Conservation (phyloP, 768 basidiomycete genomes). For the Neoboletus brunneissimus region DNA sequence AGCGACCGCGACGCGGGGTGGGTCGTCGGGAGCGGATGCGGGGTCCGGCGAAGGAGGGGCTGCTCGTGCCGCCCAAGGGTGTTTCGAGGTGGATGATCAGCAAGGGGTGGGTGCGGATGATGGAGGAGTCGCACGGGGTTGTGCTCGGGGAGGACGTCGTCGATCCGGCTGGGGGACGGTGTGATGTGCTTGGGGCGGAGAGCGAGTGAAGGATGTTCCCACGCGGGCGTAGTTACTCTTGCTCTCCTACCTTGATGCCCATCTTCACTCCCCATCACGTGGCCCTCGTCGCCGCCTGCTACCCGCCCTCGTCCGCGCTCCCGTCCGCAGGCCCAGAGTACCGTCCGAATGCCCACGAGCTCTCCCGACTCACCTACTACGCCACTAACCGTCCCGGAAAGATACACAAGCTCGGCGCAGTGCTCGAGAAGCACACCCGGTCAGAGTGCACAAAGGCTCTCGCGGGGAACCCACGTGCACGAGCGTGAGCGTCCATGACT, state of each 20-base stretch:
- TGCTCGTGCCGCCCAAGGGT: slow-evolving; percentile 60
- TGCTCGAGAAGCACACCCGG: slow-evolving; percentile 72
- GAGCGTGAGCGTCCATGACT: slow-evolving; percentile 58
- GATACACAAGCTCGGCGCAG: slow-evolving; percentile 69
- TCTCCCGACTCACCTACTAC: slow-evolving; percentile 83
- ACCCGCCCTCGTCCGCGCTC: slow-evolving; percentile 75
- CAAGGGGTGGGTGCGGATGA: slow-evolving; percentile 52
- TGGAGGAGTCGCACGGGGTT: slow-evolving; percentile 39
- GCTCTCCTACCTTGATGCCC: slow-evolving; percentile 46
- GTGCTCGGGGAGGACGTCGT: slow-evolving; percentile 44
- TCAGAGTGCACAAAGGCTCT: slow-evolving; percentile 61
- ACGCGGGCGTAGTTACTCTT: not conserved
- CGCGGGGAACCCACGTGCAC: slow-evolving; percentile 69
- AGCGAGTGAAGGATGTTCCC: slow-evolving; percentile 42
- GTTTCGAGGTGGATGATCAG: slow-evolving; percentile 77
- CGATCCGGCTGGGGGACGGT: slow-evolving; percentile 44
- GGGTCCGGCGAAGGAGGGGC: slow-evolving; percentile 56
- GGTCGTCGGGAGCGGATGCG: slow-evolving; percentile 53
- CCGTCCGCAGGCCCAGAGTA: slow-evolving; percentile 74
- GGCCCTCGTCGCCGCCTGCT: slow-evolving; percentile 80
- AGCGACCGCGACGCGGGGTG: slow-evolving; percentile 55
- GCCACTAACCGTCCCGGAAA: slow-evolving; percentile 82
- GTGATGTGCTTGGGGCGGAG: slow-evolving; percentile 53
- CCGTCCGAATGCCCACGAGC: slow-evolving; percentile 78
- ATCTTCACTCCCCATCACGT: slow-evolving; percentile 83